Evolutionary conservation across 768 basidiomycete genomes (phyloP).

Genomic region (Clathrus columnatus): DNA sequence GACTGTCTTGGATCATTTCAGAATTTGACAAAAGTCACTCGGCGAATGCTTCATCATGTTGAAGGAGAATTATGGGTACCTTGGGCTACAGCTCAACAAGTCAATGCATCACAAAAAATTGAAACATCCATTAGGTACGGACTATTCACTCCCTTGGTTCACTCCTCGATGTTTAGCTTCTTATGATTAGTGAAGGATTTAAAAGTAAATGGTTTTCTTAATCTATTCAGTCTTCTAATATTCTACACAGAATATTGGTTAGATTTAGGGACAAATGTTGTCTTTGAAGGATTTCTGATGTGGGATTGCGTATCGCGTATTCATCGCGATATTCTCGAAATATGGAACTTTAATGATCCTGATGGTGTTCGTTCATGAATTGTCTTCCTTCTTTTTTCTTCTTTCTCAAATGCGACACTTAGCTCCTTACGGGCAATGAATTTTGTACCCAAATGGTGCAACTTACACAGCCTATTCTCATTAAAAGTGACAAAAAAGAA

Average conservation of each 20-base stretch:
- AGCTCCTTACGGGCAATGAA: neutral
- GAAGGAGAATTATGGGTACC: slow-evolving; percentile 9
- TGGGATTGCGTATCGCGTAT: slow-evolving; percentile 13
- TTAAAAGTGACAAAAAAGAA: too few species aligned
- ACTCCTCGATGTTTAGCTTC: neutral
- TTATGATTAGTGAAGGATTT: slow-evolving; percentile 7
- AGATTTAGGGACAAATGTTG: slow-evolving; percentile 14
- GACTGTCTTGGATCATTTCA: too few species aligned
- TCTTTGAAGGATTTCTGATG: slow-evolving; percentile 15
- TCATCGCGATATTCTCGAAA: slow-evolving; percentile 17
- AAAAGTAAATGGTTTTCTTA: slow-evolving; percentile 5
- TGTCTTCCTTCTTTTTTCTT: neutral
- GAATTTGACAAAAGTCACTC: too few species aligned
- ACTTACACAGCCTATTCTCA: too few species aligned
- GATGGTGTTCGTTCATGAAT: neutral
- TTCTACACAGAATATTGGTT: slow-evolving; percentile 14
- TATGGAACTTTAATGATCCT: slow-evolving; percentile 21
- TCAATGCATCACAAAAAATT: slow-evolving; percentile 11
- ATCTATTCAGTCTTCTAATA: neutral
- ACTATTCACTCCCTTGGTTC: neutral
- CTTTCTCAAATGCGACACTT: neutral
- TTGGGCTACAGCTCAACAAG: slow-evolving; percentile 13
- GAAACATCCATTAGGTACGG: slow-evolving; percentile 15
- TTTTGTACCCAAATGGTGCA: too few species aligned
- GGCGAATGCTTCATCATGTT: slow-evolving; percentile 8